A percentile compares a stretch with the other conserved stretches of the same genome.
Conservation (phyloP, 169 alveolate species). For the Cryptosporidium canis region DNA sequence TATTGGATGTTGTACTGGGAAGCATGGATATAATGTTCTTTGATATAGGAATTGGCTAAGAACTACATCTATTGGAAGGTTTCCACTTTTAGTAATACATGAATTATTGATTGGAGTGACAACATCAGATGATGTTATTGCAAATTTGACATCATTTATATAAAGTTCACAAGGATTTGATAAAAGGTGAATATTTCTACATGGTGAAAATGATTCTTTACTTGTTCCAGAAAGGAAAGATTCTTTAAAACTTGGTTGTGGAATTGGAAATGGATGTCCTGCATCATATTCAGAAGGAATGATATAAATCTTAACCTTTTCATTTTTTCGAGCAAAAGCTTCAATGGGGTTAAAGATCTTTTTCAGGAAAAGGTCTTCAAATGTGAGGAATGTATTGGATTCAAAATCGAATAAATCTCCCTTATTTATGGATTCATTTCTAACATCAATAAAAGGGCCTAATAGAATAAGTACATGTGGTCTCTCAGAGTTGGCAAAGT, state of each 20-base stretch:
- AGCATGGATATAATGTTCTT: slow-evolving; percentile 58
- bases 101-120: slow-evolving; percentile 58
- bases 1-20: slow-evolving; percentile 69
- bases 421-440: slow-evolving; percentile 48
- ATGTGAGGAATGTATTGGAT: slow-evolving; percentile 8
- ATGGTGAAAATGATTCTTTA: neutral
- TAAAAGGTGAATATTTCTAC: slow-evolving; percentile 12
- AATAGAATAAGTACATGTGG: slow-evolving; percentile 48
- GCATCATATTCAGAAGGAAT: slow-evolving; percentile 67
- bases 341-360: neutral
- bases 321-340: slow-evolving; percentile 30
- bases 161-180: slow-evolving; percentile 64
- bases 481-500: slow-evolving; percentile 30
- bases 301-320: slow-evolving; percentile 38
- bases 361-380: slow-evolving; percentile 15
- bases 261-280: slow-evolving; percentile 51
- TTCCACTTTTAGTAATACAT: slow-evolving; percentile 5
- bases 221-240: neutral
- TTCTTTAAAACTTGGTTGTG: slow-evolving; percentile 54
- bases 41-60: slow-evolving; percentile 65
- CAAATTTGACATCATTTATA: slow-evolving; percentile 42
- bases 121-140: slow-evolving; percentile 53
- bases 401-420: slow-evolving; percentile 60
- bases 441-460: slow-evolving; percentile 56
- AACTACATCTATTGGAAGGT: slow-evolving; percentile 16